Conservation (phyloP, 2,329 filamentous ascomycete genomes). For the Trichoderma atroviride region DNA sequence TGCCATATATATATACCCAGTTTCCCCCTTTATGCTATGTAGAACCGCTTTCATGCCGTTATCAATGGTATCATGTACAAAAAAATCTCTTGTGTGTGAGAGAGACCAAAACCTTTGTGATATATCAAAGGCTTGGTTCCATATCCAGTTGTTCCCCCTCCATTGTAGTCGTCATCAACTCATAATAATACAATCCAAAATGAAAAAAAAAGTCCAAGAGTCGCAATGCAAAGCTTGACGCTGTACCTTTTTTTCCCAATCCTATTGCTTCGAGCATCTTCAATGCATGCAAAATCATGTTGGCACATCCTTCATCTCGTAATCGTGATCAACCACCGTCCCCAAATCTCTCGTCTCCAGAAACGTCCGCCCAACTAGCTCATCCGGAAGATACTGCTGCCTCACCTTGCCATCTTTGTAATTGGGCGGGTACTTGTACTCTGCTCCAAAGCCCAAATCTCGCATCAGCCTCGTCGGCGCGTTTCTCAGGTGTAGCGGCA, state of each 20-base stretch:
- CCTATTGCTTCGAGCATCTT: neutral
- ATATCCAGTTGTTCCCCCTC: neutral
- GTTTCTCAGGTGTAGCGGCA: constrained; percentile 87
- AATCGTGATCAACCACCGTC: constrained; percentile 72
- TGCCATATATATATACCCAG: neutral
- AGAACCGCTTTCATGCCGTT: constrained; percentile 4
- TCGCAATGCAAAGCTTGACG: neutral
- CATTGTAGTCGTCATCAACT: neutral
- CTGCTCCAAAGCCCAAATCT: constrained; percentile 83
- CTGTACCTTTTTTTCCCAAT: neutral
- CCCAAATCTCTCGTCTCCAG: constrained; percentile 81
- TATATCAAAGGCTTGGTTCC: too few species aligned
- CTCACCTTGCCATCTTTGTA: constrained; percentile 78
- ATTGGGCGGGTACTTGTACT: constrained; percentile 97
- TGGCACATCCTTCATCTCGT: constrained; percentile 46
- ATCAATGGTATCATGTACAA: constrained; percentile 14
- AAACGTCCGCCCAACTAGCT: constrained; percentile 70
- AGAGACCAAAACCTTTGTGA: neutral
- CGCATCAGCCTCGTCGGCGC: constrained; percentile 92
- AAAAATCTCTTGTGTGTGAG: neutral
- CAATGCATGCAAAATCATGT: neutral
- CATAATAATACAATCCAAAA: constrained; percentile 6
- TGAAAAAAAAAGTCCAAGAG: too few species aligned
- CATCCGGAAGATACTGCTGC: constrained; percentile 89
- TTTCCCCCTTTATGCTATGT: neutral